Base-by-base conservation (phyloP, 176 grass and related monocot species). In the Carex cristatella region DNA sequence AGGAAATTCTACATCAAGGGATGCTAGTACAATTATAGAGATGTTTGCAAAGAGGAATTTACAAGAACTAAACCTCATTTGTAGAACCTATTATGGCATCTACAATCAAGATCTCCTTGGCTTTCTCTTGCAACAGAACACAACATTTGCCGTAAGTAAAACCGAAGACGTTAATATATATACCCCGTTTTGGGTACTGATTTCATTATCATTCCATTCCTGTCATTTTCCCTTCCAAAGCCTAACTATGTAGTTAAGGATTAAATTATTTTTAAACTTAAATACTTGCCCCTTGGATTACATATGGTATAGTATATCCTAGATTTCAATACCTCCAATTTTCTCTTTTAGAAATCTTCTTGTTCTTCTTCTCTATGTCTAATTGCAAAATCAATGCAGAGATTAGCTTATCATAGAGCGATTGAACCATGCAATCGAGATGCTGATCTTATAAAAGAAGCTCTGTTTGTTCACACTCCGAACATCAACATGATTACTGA, bases 121-220 rank as follows among this genome's bases (percentile, higher is more conserved):
- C 42, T 75, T 75, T 30, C 71, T 75, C 71, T 75, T n/a, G 10
- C 71, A 75, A 28, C 71, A 75, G 71, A 53, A 75, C 71, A 51
- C 44, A 13, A 75, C 71, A 44, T 75, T 75, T 51, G 44, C 71
- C 4, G 71, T 75, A 75, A 75, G 71, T 75, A 30, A 75, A 23
- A 23, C 71, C 9, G 1, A 75, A 75, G 40, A 51, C 1, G 1
- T 74, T 74, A 71, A 71, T 12, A 18, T 71, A 18, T 23, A 23
- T 23, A 23, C 23, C 37, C 48, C 11, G 48, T 51, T 51, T 51
- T 37, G 11, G 7, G 1, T 44, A 42, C 16, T 71, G 38, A 9
- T n/a, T 9, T n/a, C 68, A 71, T 2, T 40, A 71, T 54, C 58
- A 10, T 56, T 10, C 46, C n/a, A 42, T 27, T 74, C n/a, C 70